These are phyloP conservation scores for Rehmannia glutinosa DNA, from an alignment of 257 asterid genomes.

Conservation along the genomic window DNA sequence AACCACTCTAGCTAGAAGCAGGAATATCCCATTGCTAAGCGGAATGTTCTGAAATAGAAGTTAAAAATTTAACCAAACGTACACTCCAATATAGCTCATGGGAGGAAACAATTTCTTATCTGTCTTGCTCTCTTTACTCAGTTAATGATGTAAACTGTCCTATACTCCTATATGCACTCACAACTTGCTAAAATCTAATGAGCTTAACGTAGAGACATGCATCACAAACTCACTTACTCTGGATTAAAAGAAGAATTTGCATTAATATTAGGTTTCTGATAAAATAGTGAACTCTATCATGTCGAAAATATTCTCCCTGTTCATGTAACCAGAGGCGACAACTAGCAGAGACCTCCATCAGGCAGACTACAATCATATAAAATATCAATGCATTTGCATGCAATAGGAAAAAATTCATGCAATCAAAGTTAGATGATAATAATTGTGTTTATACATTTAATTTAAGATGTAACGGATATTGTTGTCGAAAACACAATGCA, in stretches of 20 bases:
- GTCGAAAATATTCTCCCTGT: not conserved
- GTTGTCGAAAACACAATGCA: not conserved
- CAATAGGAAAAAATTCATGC: not conserved
- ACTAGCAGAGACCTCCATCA: not conserved
- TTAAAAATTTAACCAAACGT: not conserved
- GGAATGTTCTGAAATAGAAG: not conserved
- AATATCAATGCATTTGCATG: not conserved
- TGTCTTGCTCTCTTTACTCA: conserved; percentile 6
- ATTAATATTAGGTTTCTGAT: not conserved
- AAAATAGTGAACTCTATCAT: not conserved
- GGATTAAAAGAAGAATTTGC: not conserved
- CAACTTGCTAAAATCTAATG: not conserved
- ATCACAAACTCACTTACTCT: not conserved
- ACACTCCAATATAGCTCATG: not conserved
- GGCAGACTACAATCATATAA: not conserved
- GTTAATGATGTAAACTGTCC: not conserved
- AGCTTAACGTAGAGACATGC: not conserved
- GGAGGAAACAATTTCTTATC: not conserved
- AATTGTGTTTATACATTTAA: not conserved
- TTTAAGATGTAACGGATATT: not conserved
- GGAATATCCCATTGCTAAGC: not conserved
- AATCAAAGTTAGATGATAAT: not conserved
- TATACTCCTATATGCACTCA: not conserved
- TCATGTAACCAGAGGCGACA: not conserved
- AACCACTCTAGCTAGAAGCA: not conserved